Evolutionary conservation across 176 grass and related monocot species (phyloP).

Genomic region (Thalia dealbata): DNA sequence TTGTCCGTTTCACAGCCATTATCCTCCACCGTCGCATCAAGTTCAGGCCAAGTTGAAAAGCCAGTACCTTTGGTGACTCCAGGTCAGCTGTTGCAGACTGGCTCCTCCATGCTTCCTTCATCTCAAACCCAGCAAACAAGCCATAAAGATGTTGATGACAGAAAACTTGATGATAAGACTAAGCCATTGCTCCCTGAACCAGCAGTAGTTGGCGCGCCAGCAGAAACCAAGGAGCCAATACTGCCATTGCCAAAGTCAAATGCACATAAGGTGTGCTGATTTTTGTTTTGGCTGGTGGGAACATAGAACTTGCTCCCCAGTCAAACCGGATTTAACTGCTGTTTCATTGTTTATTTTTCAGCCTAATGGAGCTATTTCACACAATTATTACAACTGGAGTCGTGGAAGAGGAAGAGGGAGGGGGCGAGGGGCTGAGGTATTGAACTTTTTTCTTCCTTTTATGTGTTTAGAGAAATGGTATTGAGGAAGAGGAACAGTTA

Average conservation of each 20-base stretch:
- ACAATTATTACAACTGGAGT: constrained; percentile 49
- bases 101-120: constrained; percentile 35
- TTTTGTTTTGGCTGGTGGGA: background rate
- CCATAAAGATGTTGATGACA: constrained; percentile 30
- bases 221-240: constrained; percentile 66
- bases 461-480: background rate
- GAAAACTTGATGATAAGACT: constrained; percentile 28
- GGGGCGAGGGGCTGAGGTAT: constrained; percentile 67
- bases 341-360: constrained; percentile 18
- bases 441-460: background rate
- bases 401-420: constrained; percentile 74
- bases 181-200: constrained; percentile 56
- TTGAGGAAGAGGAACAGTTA: no score
- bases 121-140: constrained; percentile 40
- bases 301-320: background rate
- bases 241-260: constrained; percentile 58
- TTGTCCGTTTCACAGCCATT: constrained; percentile 34
- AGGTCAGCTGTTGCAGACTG: constrained; percentile 48
- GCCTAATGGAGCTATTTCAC: constrained; percentile 49
- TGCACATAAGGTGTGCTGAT: constrained; percentile 37
- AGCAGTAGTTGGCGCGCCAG: constrained; percentile 22
- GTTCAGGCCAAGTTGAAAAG: constrained; percentile 34
- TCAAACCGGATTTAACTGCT: background rate
- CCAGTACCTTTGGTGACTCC: constrained; percentile 36
- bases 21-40: constrained; percentile 30